Conservation (phyloP, 805 yeast genomes). For the Monosporozyma unispora region DNA sequence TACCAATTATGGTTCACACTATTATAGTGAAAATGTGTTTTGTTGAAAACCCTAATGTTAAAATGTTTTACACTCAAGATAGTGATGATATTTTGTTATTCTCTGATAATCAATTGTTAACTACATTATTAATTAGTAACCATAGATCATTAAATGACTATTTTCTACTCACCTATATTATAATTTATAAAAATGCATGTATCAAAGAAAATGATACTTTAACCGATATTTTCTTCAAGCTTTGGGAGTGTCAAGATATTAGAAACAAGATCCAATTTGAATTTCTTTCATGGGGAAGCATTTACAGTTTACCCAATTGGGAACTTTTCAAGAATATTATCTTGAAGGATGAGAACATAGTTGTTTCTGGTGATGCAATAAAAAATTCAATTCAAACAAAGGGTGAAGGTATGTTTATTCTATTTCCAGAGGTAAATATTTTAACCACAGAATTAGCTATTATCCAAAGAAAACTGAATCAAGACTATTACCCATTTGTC, state of each 20-base stretch:
- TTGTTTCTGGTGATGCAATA: conserved; percentile 25
- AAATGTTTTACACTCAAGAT: conserved; percentile 18
- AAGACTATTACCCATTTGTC: conserved; percentile 41
- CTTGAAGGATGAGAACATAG: conserved; percentile 65
- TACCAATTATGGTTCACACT: conserved; percentile 11
- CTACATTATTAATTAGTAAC: conserved; percentile 33
- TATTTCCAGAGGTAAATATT: conserved; percentile 83
- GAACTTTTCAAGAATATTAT: conserved; percentile 39
- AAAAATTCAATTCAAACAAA: conserved; percentile 16
- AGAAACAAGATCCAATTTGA: conserved; percentile 27
- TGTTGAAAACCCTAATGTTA: conserved; percentile 13
- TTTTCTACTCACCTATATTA: conserved; percentile 37
- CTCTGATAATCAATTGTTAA: conserved; percentile 6
- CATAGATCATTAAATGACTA: conserved; percentile 66
- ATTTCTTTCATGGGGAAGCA: conserved; percentile 62
- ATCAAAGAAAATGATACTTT: conserved; percentile 4
- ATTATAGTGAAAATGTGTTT: conserved; percentile 14
- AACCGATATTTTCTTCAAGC: conserved; percentile 8
- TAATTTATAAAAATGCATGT: conserved; percentile 12
- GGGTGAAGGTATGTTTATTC: conserved; percentile 46
- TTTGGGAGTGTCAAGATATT: conserved; percentile 2
- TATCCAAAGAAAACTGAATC: conserved; percentile 46
- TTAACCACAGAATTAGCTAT: conserved; percentile 40
- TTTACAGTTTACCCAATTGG: conserved; percentile 54
- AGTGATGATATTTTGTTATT: conserved; percentile 15